Percentiles rank a stretch among this genome's conserved stretches.
Evolutionary conservation across 2,329 filamentous ascomycete species (phyloP).

Genomic region (Aspergillus fructus): DNA sequence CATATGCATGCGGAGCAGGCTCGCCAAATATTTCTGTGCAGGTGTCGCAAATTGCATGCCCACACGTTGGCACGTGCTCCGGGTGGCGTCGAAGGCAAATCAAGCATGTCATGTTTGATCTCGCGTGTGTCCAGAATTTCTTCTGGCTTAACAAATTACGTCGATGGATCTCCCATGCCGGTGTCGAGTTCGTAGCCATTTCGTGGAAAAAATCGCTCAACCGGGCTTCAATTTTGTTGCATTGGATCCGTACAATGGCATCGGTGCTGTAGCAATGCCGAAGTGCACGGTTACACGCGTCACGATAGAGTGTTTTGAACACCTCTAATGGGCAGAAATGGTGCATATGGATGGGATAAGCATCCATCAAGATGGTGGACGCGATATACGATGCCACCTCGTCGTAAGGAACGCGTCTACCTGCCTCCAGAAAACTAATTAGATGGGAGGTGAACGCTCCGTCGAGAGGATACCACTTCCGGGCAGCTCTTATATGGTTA

Average conservation of each 20-base stretch:
- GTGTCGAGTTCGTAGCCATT: not conserved
- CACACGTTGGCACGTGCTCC: not conserved
- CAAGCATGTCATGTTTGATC: not conserved
- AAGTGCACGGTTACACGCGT: not conserved
- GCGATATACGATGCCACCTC: not conserved
- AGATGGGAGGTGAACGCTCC: slow-evolving; percentile 1
- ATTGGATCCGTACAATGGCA: not conserved
- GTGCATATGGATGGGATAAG: not conserved
- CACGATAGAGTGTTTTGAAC: not conserved
- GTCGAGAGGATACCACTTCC: not conserved
- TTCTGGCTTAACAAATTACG: not conserved
- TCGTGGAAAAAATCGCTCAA: not conserved
- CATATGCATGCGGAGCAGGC: not conserved
- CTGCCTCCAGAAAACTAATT: not conserved
- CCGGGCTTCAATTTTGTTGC: not conserved
- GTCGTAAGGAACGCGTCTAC: not conserved
- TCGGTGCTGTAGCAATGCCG: not conserved
- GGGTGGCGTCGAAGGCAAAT: not conserved
- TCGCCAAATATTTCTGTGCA: not conserved
- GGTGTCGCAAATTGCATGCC: not conserved
- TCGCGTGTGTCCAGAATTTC: not conserved
- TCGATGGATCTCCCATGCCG: not conserved
- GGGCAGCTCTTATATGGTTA: not conserved
- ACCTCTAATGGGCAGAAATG: not conserved
- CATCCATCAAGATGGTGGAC: slow-evolving; percentile 4